Percentiles rank a stretch among this genome's conserved stretches.
Evolutionary conservation across 2,329 filamentous ascomycete genomes (phyloP).

Genomic region (Pestalotiopsis sp.): DNA sequence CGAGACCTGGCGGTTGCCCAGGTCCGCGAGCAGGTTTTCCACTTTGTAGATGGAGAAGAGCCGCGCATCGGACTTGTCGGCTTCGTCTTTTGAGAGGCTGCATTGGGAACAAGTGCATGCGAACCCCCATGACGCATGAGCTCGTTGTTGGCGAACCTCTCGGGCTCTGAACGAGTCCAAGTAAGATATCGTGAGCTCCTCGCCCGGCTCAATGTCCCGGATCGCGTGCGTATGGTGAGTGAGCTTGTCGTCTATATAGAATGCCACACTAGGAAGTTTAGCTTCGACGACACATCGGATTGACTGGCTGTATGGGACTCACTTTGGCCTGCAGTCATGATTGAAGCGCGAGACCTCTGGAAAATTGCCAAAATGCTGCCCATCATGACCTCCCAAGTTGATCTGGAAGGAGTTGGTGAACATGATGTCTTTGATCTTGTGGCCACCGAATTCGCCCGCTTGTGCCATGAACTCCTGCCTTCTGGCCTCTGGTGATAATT

Average conservation of each 20-base stretch:
- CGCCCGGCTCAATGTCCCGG: conserved; percentile 30
- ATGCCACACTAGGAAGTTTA: conserved; percentile 25
- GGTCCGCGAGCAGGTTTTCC: conserved; percentile 23
- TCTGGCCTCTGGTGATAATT: conserved; percentile 16
- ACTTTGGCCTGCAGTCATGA: conserved; percentile 42
- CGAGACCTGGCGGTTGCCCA: conserved; percentile 15
- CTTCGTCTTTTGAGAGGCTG: conserved; percentile 20
- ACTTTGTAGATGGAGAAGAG: conserved; percentile 30
- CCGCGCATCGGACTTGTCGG: conserved; percentile 28
- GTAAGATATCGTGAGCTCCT: conserved; percentile 43
- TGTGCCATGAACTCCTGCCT: conserved; percentile 21
- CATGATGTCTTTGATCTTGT: conserved; percentile 23
- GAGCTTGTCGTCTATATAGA: conserved; percentile 33
- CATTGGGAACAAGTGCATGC: conserved; percentile 39
- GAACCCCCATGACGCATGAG: conserved; percentile 37
- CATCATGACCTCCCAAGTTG: conserved; percentile 13
- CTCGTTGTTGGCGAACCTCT: conserved; percentile 27
- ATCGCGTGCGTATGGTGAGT: conserved; percentile 39
- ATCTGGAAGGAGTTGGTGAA: conserved; percentile 28
- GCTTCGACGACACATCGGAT: neutral
- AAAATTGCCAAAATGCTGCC: conserved; percentile 28
- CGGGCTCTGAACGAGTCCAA: conserved; percentile 34
- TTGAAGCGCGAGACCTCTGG: conserved; percentile 39
- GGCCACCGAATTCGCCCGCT: conserved; percentile 22
- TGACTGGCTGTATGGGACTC: neutral